phyloP scores from a whole-genome alignment of 106 monocot species.

The Amphibolis antarctica region DNA sequence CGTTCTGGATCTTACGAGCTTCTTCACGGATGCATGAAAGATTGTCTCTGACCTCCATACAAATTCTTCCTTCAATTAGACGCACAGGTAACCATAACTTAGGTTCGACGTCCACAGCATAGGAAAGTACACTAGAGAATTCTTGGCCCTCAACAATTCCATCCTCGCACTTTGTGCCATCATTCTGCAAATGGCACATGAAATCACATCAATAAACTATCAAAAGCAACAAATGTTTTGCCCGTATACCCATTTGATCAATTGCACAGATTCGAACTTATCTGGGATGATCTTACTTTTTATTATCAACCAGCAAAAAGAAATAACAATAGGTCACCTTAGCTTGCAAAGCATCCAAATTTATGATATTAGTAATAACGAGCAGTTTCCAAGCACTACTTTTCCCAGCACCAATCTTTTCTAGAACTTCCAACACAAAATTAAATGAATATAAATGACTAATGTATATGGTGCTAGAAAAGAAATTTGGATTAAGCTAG shows the following conservation, averaged over 20 bases:
- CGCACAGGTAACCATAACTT: slow-evolving; percentile 78
- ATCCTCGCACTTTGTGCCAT: slow-evolving; percentile 8
- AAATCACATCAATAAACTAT: background rate
- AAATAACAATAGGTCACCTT: background rate
- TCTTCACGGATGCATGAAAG: slow-evolving; percentile 51
- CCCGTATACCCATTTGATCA: background rate
- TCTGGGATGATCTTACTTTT: background rate
- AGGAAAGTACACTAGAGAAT: slow-evolving; percentile 44
- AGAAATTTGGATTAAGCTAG: too few relatives aligned
- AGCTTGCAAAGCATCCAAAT: background rate
- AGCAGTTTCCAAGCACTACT: too few relatives aligned
- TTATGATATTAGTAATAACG: background rate
- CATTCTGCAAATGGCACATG: slow-evolving; percentile 19
- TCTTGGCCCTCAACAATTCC: slow-evolving; percentile 11
- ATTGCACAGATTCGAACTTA: background rate
- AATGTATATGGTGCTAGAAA: too few relatives aligned
- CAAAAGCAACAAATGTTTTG: background rate
- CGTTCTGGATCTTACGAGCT: slow-evolving; percentile 42
- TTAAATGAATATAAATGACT: too few relatives aligned
- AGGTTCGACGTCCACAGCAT: slow-evolving; percentile 69
- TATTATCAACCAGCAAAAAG: background rate
- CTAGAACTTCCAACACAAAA: too few relatives aligned
- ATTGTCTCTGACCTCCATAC: slow-evolving; percentile 62
- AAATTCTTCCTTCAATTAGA: slow-evolving; percentile 70
- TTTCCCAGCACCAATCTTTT: too few relatives aligned